Conservation (phyloP, 176 grass and related monocot species). For the Rhynchospora breviuscula region DNA sequence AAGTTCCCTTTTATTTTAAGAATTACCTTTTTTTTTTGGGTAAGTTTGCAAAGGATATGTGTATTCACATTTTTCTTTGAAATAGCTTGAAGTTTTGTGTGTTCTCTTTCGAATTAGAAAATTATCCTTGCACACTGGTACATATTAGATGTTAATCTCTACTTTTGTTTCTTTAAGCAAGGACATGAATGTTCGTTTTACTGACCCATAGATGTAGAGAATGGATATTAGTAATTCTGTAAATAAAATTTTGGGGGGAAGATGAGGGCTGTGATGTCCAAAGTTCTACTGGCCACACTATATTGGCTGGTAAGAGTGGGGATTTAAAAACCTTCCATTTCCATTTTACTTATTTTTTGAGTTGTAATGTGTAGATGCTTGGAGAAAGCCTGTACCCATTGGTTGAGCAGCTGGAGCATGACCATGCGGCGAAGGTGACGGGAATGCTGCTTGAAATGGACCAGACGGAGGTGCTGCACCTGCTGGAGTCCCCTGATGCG, state of each 20-base stretch:
- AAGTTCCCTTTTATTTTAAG: constrained; percentile 1
- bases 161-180: too few relatives aligned
- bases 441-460: constrained; percentile 78
- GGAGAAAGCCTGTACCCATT: constrained; percentile 54
- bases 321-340: not conserved
- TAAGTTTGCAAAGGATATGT: too few relatives aligned
- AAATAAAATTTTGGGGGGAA: too few relatives aligned
- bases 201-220: too few relatives aligned
- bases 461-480: constrained; percentile 56
- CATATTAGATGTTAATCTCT: too few relatives aligned
- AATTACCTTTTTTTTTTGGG: not conserved
- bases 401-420: constrained; percentile 53
- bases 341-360: not conserved
- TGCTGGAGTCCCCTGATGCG: constrained; percentile 55
- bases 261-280: not conserved
- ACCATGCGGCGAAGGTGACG: constrained; percentile 55
- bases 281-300: not conserved
- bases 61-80: too few relatives aligned
- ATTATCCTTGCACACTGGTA: too few relatives aligned
- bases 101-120: too few relatives aligned
- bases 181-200: too few relatives aligned
- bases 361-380: constrained; percentile 33
- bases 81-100: too few relatives aligned
- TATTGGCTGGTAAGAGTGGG: not conserved
- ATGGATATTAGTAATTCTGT: too few relatives aligned